A percentile compares a stretch with the other conserved stretches of the same genome.
phyloP scores from a whole-genome alignment of 2,329 filamentous ascomycete genomes.

The Reticulascus tulasneorum region DNA sequence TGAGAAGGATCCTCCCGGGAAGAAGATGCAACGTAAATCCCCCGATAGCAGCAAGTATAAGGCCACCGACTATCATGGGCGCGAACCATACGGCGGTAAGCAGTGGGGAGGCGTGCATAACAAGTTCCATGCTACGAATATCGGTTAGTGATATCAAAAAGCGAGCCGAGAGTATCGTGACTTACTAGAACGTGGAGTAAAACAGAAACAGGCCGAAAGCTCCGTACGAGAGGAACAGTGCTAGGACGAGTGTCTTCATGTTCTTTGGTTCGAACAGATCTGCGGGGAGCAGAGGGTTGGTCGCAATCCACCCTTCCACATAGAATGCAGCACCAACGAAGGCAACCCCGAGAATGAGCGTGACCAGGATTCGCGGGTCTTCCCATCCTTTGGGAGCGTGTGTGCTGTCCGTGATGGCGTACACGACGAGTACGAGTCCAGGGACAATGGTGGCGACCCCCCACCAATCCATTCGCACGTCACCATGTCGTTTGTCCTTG shows the following conservation, averaged over 20 bases:
- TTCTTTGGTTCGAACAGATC: slow-evolving; percentile 60
- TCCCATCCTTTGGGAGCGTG: slow-evolving; percentile 60
- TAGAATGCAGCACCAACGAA: slow-evolving; percentile 53
- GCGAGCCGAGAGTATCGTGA: no score
- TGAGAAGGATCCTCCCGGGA: slow-evolving; percentile 57
- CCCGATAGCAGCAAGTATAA: slow-evolving; percentile 58
- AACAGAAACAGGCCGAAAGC: slow-evolving; percentile 58
- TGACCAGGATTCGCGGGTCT: slow-evolving; percentile 61
- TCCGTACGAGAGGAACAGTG: slow-evolving; percentile 58
- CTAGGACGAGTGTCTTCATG: slow-evolving; percentile 53
- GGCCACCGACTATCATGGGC: slow-evolving; percentile 65
- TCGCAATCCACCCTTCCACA: slow-evolving; percentile 58
- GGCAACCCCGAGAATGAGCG: slow-evolving; percentile 52
- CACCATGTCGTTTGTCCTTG: slow-evolving; percentile 17
- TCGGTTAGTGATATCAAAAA: no score
- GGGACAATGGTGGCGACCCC: slow-evolving; percentile 50
- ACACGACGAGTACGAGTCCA: slow-evolving; percentile 61
- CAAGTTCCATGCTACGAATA: slow-evolving; percentile 55
- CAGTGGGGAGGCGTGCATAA: slow-evolving; percentile 56
- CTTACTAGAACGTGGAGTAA: slow-evolving; percentile 64
- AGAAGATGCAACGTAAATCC: slow-evolving; percentile 66
- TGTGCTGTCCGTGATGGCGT: slow-evolving; percentile 62
- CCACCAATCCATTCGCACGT: slow-evolving; percentile 55
- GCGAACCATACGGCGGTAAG: slow-evolving; percentile 65
- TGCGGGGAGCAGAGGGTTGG: slow-evolving; percentile 57